phyloP scores from a whole-genome alignment of 345 rosid species.

The Melaleuca alternifolia region DNA sequence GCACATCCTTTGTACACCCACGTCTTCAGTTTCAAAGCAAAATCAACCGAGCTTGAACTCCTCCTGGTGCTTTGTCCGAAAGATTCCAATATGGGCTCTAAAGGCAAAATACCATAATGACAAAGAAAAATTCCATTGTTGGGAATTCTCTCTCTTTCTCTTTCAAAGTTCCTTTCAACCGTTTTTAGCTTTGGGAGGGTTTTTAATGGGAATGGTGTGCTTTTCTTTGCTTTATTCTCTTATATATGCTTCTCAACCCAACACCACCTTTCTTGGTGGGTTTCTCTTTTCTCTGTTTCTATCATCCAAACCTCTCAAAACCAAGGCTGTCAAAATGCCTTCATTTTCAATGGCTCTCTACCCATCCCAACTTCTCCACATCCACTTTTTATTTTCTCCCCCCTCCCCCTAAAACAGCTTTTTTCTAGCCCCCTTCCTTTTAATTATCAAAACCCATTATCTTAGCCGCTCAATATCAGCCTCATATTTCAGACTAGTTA shows the following conservation, averaged over 20 bases:
- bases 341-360: slow-evolving; percentile 29
- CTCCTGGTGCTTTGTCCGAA: neutral
- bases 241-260: slow-evolving; percentile 14
- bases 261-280: slow-evolving; percentile 34
- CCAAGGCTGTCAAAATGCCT: slow-evolving; percentile 12
- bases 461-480: slow-evolving; percentile 4
- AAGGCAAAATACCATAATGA: slow-evolving; percentile 15
- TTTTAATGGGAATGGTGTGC: slow-evolving; percentile 18
- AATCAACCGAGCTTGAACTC: neutral
- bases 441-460: slow-evolving; percentile 10
- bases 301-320: slow-evolving; percentile 27
- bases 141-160: neutral
- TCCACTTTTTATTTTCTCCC: slow-evolving; percentile 13
- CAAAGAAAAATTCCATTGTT: slow-evolving; percentile 18
- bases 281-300: slow-evolving; percentile 17
- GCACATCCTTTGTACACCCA: neutral
- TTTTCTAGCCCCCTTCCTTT: neutral
- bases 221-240: slow-evolving; percentile 23
- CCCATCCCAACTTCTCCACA: slow-evolving; percentile 33
- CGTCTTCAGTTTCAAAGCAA: neutral
- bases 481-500: slow-evolving; percentile 1
- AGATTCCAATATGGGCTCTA: slow-evolving; percentile 12
- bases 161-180: neutral
- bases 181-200: slow-evolving; percentile 16
- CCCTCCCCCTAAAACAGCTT: neutral